Percentiles rank a stretch among this genome's conserved stretches.
phyloP scores from a whole-genome alignment of 352 stramenopile genomes.

The Phytopythium ostracodes region DNA sequence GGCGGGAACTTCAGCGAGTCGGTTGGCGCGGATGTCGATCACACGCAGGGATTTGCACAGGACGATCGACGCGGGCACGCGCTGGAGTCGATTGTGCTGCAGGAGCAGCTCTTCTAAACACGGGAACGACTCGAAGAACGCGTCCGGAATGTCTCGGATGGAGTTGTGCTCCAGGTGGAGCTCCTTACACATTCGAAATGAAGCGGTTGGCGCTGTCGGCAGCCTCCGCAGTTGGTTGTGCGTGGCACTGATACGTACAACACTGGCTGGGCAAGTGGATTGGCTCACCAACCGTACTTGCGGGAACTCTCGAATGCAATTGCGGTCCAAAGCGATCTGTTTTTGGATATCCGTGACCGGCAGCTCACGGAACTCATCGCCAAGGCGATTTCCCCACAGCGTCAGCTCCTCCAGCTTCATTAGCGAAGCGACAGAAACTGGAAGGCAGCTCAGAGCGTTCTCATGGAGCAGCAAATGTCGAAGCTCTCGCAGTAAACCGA shows the following conservation, averaged over 20 bases:
- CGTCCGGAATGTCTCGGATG: constrained; percentile 32
- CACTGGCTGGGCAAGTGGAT: background rate
- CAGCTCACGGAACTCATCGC: constrained; percentile 15
- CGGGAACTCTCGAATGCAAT: constrained; percentile 27
- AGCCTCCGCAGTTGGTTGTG: constrained; percentile 28
- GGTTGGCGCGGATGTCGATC: constrained; percentile 52
- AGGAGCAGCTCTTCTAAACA: constrained; percentile 31
- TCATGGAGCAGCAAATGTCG: constrained; percentile 31
- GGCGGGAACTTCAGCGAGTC: constrained; percentile 23
- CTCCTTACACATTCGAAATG: constrained; percentile 26
- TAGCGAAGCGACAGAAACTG: constrained; percentile 11
- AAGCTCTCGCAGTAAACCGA: constrained; percentile 24
- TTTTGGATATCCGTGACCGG: constrained; percentile 20
- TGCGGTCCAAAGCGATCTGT: constrained; percentile 34
- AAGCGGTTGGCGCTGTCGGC: constrained; percentile 17
- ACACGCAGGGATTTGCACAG: constrained; percentile 26
- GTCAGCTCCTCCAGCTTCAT: constrained; percentile 25
- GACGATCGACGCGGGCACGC: constrained; percentile 28
- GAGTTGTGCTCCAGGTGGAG: constrained; percentile 47
- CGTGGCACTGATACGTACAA: constrained; percentile 21
- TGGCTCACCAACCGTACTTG: constrained; percentile 5
- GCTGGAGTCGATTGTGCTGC: constrained; percentile 34
- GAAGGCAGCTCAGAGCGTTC: constrained; percentile 38
- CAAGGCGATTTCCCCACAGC: constrained; percentile 14
- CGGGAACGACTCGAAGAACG: constrained; percentile 38